These are phyloP conservation scores for Colletotrichum echinochloae DNA, from an alignment of 2,329 filamentous ascomycete genomes.

Conservation along the genomic window DNA sequence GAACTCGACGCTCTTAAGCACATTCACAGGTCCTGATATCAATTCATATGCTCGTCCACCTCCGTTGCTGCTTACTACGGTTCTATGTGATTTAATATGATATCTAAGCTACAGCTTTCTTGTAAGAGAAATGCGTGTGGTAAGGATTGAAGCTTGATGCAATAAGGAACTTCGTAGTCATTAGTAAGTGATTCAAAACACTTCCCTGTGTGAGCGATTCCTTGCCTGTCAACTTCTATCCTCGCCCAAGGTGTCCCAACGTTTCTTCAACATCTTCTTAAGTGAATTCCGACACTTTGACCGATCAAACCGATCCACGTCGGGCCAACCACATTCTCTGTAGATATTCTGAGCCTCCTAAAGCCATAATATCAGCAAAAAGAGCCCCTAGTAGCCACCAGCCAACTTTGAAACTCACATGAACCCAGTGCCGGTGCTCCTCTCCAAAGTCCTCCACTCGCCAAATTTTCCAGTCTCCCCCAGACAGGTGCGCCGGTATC, in stretches of 20 bases:
- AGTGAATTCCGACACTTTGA: background rate
- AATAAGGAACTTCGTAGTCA: too few species aligned
- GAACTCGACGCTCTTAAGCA: too few species aligned
- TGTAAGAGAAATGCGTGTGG: too few species aligned
- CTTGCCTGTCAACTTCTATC: too few species aligned
- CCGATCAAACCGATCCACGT: background rate
- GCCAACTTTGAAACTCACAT: background rate
- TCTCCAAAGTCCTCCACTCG: background rate
- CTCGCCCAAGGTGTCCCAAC: background rate
- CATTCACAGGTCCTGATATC: too few species aligned
- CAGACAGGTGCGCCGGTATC: background rate
- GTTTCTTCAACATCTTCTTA: background rate
- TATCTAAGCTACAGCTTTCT: too few species aligned
- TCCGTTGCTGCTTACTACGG: too few species aligned
- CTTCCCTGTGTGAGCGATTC: too few species aligned
- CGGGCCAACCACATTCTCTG: background rate
- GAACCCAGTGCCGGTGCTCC: background rate
- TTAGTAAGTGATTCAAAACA: too few species aligned
- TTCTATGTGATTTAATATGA: too few species aligned
- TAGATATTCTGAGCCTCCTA: background rate
- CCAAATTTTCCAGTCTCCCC: constrained; percentile 3
- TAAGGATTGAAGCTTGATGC: too few species aligned
- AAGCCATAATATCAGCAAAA: background rate
- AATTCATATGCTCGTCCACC: too few species aligned
- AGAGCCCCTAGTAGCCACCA: background rate